These are phyloP conservation scores for Globisporangium middletonii DNA, from an alignment of 352 stramenopile species.

Conservation along the genomic window DNA sequence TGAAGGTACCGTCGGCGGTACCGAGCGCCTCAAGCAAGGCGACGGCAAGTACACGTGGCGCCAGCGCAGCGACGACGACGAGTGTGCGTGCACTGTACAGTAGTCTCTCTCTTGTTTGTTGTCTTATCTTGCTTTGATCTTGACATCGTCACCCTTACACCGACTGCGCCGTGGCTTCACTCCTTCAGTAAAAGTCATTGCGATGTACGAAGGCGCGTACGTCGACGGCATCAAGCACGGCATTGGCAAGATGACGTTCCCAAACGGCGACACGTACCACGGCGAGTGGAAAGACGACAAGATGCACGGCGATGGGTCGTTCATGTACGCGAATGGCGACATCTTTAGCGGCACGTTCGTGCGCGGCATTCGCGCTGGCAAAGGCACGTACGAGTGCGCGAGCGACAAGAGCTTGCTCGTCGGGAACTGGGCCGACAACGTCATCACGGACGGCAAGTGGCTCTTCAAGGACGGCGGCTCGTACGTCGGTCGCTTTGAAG, in stretches of 20 bases:
- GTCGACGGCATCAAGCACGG: constrained; percentile 79
- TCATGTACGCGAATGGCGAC: constrained; percentile 88
- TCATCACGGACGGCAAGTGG: constrained; percentile 88
- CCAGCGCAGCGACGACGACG: constrained; percentile 49
- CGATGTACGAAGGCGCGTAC: constrained; percentile 85
- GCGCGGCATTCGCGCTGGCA: constrained; percentile 71
- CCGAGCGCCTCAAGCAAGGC: constrained; percentile 78
- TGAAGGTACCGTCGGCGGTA: constrained; percentile 72
- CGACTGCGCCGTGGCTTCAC: background rate
- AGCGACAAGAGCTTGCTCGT: constrained; percentile 79
- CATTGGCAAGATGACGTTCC: constrained; percentile 89
- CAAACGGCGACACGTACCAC: constrained; percentile 87
- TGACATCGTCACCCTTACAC: too few species aligned
- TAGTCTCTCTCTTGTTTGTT: background rate
- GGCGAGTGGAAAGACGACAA: constrained; percentile 83
- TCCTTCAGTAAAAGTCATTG: constrained; percentile 49
- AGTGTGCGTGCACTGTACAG: constrained; percentile 21
- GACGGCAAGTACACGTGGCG: constrained; percentile 88
- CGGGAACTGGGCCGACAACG: constrained; percentile 81
- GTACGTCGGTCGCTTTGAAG: constrained; percentile 81
- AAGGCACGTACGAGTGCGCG: constrained; percentile 88
- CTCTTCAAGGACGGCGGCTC: constrained; percentile 86
- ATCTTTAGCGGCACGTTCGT: constrained; percentile 88
- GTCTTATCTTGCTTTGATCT: background rate
- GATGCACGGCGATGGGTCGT: constrained; percentile 89